A percentile compares a stretch with the other conserved stretches of the same genome.
Conservation (phyloP, 345 rosid species). For the Gossypium arboreum region DNA sequence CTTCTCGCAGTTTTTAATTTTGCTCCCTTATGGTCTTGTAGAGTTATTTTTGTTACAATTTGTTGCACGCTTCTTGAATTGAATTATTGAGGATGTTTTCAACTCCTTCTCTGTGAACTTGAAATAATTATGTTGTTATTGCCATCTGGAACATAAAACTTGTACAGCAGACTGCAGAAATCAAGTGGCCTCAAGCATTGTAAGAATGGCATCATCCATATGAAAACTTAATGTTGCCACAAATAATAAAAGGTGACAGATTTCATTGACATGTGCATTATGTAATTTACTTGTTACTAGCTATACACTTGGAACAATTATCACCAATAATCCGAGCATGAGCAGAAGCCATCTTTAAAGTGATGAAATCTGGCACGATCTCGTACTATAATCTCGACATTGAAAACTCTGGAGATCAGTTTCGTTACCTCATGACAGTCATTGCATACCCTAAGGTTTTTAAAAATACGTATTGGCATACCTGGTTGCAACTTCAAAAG, state of each 20-base stretch:
- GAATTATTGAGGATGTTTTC: neutral
- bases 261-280: neutral
- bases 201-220: neutral
- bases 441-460: constrained; percentile 72
- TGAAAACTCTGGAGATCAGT: constrained; percentile 52
- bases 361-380: constrained; percentile 76
- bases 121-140: too few relatives aligned
- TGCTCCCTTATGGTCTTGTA: neutral
- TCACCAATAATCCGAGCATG: constrained; percentile 79
- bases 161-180: too few relatives aligned
- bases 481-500: constrained; percentile 59
- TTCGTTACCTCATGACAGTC: constrained; percentile 74
- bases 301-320: neutral
- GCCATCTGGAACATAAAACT: too few relatives aligned
- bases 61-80: neutral
- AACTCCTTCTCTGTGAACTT: too few relatives aligned
- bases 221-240: too few relatives aligned
- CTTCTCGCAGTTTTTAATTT: neutral
- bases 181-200: neutral
- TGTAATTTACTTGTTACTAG: neutral
- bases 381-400: constrained; percentile 66
- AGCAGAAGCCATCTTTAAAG: constrained; percentile 66
- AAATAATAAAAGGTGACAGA: neutral
- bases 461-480: constrained; percentile 56
- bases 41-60: neutral